Conservation (phyloP, 495 filamentous ascomycete species). For the Usnea hakonensis region DNA sequence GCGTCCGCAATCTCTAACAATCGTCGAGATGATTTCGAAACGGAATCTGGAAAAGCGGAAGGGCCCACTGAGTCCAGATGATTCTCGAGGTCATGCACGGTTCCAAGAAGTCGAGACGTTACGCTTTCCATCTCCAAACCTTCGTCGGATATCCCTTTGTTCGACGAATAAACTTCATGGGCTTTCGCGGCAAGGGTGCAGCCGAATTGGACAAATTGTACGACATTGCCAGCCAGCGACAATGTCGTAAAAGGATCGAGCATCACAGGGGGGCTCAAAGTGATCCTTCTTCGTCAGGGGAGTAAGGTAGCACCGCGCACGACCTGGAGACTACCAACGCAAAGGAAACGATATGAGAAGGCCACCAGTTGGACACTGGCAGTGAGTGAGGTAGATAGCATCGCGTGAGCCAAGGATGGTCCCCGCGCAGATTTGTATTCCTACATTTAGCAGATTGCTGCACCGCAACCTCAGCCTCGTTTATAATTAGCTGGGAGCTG, state of each 20-base stretch:
- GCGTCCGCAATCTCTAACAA: neutral
- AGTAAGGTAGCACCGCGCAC: neutral
- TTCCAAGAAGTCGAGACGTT: constrained; percentile 15
- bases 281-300: neutral
- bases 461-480: neutral
- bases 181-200: constrained; percentile 26
- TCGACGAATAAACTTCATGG: constrained; percentile 26
- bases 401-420: neutral
- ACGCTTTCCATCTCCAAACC: constrained; percentile 22
- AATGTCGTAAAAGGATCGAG: constrained; percentile 32
- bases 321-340: neutral
- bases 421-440: neutral
- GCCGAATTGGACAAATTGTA: constrained; percentile 35
- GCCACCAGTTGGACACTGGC: neutral
- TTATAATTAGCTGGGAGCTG: neutral
- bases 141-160: constrained; percentile 21
- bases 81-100: constrained; percentile 24
- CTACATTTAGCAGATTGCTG: neutral
- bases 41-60: neutral
- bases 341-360: neutral
- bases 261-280: neutral
- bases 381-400: neutral
- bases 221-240: constrained; percentile 29
- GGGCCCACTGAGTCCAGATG: neutral
- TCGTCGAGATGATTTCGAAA: neutral